Percentiles rank a stretch among this genome's conserved stretches.
These are phyloP conservation scores for Rhazya stricta DNA, from an alignment of 257 asterid genomes.

Conservation along the genomic window DNA sequence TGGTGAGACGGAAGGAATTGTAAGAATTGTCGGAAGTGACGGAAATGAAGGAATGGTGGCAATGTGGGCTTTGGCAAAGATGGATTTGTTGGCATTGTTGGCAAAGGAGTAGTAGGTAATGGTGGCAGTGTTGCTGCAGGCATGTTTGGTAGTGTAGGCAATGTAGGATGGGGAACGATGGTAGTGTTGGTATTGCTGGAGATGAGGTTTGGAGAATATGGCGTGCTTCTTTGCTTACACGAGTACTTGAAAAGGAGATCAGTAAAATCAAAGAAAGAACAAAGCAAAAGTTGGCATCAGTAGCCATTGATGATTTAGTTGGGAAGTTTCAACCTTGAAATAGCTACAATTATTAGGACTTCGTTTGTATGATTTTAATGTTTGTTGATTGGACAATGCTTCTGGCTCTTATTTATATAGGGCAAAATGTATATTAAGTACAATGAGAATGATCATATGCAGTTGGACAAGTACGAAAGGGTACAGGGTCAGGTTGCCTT, in stretches of 20 bases:
- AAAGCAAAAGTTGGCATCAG: not conserved
- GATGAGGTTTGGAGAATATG: too few species aligned
- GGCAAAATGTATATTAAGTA: not conserved
- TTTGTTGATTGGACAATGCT: not conserved
- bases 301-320: not conserved
- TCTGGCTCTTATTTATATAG: not conserved
- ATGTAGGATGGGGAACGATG: too few species aligned
- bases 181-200: too few species aligned
- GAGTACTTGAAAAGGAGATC: not conserved
- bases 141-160: too few species aligned
- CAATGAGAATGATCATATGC: not conserved
- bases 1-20: too few species aligned
- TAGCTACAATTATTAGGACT: not conserved
- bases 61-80: constrained; percentile 14
- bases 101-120: constrained; percentile 17
- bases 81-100: constrained; percentile 10
- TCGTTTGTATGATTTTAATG: not conserved
- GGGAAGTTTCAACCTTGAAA: not conserved
- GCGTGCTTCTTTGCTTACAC: too few species aligned
- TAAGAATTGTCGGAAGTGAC: too few species aligned
- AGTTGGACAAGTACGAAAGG: not conserved
- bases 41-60: too few species aligned
- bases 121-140: constrained; percentile 5
- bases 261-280: not conserved
- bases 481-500: not conserved